Evolutionary conservation across 176 grass and related monocot genomes (phyloP).

Genomic region (Poa annua): DNA sequence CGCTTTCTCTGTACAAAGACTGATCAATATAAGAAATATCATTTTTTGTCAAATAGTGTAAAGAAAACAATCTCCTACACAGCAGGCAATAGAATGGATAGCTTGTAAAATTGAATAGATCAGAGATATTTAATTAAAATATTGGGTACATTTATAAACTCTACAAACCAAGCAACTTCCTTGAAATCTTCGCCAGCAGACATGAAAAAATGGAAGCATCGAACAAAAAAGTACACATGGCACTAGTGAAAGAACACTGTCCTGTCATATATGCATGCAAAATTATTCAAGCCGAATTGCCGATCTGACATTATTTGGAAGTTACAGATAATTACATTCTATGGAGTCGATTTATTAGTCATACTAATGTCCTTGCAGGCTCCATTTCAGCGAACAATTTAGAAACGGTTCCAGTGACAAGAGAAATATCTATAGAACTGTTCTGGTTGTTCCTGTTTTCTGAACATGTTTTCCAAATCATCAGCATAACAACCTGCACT

Average conservation of each 20-base stretch:
- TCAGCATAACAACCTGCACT: slow-evolving; percentile 17
- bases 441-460: not conserved
- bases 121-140: slow-evolving; percentile 32
- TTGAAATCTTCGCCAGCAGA: slow-evolving; percentile 39
- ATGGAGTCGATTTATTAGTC: not conserved
- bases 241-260: slow-evolving; percentile 25
- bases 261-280: slow-evolving; percentile 22
- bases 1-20: slow-evolving; percentile 18
- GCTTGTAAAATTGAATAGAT: slow-evolving; percentile 16
- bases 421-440: not conserved
- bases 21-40: not conserved
- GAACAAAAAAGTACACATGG: slow-evolving; percentile 27
- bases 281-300: slow-evolving; percentile 41
- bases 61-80: slow-evolving; percentile 14
- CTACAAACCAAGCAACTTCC: slow-evolving; percentile 31
- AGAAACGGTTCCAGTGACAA: not conserved
- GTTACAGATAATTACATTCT: slow-evolving; percentile 23
- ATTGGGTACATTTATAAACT: slow-evolving; percentile 26
- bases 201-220: slow-evolving; percentile 37
- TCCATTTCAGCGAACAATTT: not conserved
- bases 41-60: slow-evolving; percentile 32
- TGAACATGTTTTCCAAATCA: not conserved
- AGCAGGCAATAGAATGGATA: slow-evolving; percentile 26
- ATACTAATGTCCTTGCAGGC: not conserved
- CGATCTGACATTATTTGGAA: not conserved